Evolutionary conservation across 116 monocot genomes (phyloP).

Genomic region (Thalassia testudinum): DNA sequence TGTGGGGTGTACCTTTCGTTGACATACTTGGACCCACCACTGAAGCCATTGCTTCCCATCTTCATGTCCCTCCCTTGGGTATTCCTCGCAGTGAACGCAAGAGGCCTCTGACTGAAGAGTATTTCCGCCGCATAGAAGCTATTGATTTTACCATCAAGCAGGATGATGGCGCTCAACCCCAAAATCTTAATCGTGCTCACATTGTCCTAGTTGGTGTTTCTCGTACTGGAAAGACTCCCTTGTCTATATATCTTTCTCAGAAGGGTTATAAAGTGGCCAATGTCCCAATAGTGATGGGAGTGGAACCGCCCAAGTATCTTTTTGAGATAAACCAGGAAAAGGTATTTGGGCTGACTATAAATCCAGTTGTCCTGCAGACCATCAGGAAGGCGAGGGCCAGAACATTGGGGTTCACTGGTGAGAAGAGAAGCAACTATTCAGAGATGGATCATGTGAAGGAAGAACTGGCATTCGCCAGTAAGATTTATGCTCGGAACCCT

Average conservation of each 20-base stretch:
- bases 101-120: slow-evolving; percentile 42
- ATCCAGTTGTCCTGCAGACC: slow-evolving; percentile 56
- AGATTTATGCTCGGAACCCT: slow-evolving; percentile 51
- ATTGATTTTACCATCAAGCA: slow-evolving; percentile 87
- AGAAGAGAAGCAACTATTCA: slow-evolving; percentile 58
- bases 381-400: slow-evolving; percentile 84
- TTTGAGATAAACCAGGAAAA: slow-evolving; percentile 70
- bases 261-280: slow-evolving; percentile 91
- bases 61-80: slow-evolving; percentile 62
- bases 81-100: slow-evolving; percentile 46
- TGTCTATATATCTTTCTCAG: slow-evolving; percentile 82
- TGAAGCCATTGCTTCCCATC: slow-evolving; percentile 65
- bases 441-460: slow-evolving; percentile 71
- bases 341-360: slow-evolving; percentile 67
- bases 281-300: slow-evolving; percentile 74
- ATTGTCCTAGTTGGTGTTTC: slow-evolving; percentile 80
- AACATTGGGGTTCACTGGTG: slow-evolving; percentile 35
- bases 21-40: slow-evolving; percentile 61
- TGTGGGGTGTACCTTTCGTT: slow-evolving; percentile 49
- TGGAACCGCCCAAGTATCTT: slow-evolving; percentile 48
- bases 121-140: slow-evolving; percentile 73
- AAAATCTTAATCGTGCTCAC: slow-evolving; percentile 41
- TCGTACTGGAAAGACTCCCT: slow-evolving; percentile 78
- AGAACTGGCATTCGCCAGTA: slow-evolving; percentile 54
- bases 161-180: slow-evolving; percentile 63